A percentile compares a stretch with the other conserved stretches of the same genome.
phyloP scores from a whole-genome alignment of 2,329 filamentous ascomycete genomes.

The Aureobasidium sp. region DNA sequence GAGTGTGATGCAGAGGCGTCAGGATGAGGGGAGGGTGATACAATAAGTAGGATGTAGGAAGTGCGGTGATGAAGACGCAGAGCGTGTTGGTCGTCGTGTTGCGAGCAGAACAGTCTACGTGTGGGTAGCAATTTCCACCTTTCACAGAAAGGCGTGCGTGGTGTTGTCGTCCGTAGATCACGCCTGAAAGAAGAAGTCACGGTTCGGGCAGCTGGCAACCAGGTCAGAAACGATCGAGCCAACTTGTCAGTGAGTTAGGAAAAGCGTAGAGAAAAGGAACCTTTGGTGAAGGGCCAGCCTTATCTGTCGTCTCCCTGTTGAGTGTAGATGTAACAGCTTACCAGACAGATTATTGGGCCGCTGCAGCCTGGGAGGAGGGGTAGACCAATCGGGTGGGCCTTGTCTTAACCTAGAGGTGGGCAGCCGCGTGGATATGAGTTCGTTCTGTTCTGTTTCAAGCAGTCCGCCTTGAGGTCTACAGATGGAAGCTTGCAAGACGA shows the following conservation, averaged over 20 bases:
- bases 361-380: slow-evolving; percentile 15
- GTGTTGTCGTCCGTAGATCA: not conserved
- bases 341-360: slow-evolving; percentile 8
- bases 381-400: slow-evolving; percentile 5
- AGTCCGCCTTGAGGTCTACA: not conserved
- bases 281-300: not conserved
- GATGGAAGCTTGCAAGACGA: not conserved
- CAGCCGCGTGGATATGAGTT: slow-evolving; percentile 1
- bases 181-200: slow-evolving; percentile 3
- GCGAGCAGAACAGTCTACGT: not conserved
- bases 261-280: not conserved
- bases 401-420: slow-evolving; percentile 8
- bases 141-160: not conserved
- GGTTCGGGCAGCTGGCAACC: slow-evolving; percentile 4
- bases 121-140: slow-evolving; percentile 1
- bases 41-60: not conserved
- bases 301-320: not conserved
- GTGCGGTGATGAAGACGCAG: not conserved
- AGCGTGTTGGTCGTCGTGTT: slow-evolving; percentile 5
- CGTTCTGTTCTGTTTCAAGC: not conserved
- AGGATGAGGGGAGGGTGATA: not conserved
- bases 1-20: not conserved
- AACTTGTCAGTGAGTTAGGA: not conserved
- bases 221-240: slow-evolving; percentile 4
- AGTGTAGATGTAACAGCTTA: slow-evolving; percentile 4